Evolutionary conservation across 352 stramenopile species (phyloP).

Genomic region (Pythium sp.): DNA sequence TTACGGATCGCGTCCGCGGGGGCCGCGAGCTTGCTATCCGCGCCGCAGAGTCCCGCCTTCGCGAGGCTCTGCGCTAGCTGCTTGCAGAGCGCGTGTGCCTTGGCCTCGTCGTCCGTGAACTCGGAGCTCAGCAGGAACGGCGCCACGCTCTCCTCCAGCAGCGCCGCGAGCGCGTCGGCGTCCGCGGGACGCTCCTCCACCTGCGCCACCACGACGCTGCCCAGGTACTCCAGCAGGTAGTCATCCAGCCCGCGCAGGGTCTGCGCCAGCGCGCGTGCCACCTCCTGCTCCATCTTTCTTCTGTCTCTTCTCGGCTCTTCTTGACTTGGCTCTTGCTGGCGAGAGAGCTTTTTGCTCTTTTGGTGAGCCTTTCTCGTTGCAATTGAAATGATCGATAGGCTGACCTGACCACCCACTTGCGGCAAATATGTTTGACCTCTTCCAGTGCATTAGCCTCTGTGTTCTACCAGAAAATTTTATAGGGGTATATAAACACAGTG

Average conservation of each 20-base stretch:
- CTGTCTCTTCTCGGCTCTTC: neutral
- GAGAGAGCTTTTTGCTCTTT: conserved; percentile 1
- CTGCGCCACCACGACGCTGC: conserved; percentile 48
- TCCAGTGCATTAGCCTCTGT: neutral
- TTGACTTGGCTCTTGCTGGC: neutral
- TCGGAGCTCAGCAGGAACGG: conserved; percentile 66
- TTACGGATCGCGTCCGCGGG: conserved; percentile 39
- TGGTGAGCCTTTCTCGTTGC: too few relatives aligned
- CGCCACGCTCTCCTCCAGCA: conserved; percentile 57
- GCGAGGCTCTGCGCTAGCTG: conserved; percentile 39
- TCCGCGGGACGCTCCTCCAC: conserved; percentile 38
- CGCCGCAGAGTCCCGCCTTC: conserved; percentile 21
- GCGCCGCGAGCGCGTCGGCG: conserved; percentile 32
- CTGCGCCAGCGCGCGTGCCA: conserved; percentile 43
- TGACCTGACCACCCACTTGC: conserved; percentile 1
- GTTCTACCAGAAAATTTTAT: neutral
- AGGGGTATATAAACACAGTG: neutral
- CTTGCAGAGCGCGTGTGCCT: conserved; percentile 36
- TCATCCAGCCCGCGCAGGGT: conserved; percentile 62
- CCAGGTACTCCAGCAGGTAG: conserved; percentile 69
- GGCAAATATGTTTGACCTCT: neutral
- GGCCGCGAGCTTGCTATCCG: conserved; percentile 17
- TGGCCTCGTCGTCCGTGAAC: conserved; percentile 42
- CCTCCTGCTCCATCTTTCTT: conserved; percentile 39
- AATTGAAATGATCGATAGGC: neutral